These are phyloP conservation scores for Hanseniaspora guilliermondii DNA, from an alignment of 805 yeast species.

Conservation along the genomic window DNA sequence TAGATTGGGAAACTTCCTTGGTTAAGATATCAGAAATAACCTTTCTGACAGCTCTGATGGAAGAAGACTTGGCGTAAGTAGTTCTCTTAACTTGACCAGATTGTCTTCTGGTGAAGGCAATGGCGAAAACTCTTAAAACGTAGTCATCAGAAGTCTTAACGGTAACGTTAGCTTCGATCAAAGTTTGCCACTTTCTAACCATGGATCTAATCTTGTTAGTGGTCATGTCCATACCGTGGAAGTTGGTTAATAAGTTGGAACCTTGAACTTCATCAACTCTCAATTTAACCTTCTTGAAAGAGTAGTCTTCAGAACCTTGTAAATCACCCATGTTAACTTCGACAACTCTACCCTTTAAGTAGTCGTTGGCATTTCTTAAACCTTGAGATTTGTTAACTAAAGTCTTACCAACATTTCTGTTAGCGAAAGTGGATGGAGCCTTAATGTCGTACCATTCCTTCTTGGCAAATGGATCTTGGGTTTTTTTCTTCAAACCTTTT, in stretches of 20 bases:
- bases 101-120: slow-evolving; percentile 97
- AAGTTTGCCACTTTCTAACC: slow-evolving; percentile 98
- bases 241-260: slow-evolving; percentile 95
- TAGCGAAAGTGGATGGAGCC: slow-evolving; percentile 97
- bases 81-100: slow-evolving; percentile 95
- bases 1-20: slow-evolving; percentile 89
- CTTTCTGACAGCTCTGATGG: slow-evolving; percentile 94
- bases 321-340: slow-evolving; percentile 94
- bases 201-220: slow-evolving; percentile 93
- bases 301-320: slow-evolving; percentile 98
- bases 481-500: slow-evolving; percentile 98
- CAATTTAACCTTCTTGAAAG: slow-evolving; percentile 92
- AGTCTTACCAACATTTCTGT: slow-evolving; percentile 98
- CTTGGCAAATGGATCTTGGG: slow-evolving; percentile 98
- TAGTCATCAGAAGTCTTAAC: slow-evolving; percentile 97
- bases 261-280: slow-evolving; percentile 99
- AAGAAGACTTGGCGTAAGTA: slow-evolving; percentile 94
- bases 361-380: slow-evolving; percentile 94
- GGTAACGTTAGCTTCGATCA: slow-evolving; percentile 95
- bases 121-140: slow-evolving; percentile 89
- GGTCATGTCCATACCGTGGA: slow-evolving; percentile 98
- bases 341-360: slow-evolving; percentile 93
- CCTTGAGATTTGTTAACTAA: slow-evolving; percentile 97
- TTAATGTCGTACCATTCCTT: slow-evolving; percentile 98
- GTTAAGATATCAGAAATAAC: slow-evolving; percentile 92